Evolutionary conservation across 2,329 filamentous ascomycete species (phyloP).

Genomic region (Ceratocystis alfenasii): DNA sequence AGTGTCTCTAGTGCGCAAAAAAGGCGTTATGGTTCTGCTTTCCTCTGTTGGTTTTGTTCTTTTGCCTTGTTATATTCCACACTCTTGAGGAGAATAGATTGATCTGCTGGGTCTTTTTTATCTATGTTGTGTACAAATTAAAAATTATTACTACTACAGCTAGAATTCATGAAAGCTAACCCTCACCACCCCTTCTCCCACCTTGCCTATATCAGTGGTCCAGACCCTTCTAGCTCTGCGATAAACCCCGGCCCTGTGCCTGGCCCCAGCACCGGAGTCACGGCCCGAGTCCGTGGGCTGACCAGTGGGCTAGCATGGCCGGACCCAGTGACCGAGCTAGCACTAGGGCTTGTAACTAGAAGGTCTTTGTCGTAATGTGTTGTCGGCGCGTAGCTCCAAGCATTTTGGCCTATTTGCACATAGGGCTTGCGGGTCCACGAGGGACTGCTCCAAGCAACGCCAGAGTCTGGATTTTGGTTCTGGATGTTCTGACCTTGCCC

Average conservation of each 20-base stretch:
- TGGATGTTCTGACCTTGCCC: background rate
- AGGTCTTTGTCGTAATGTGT: conserved; percentile 7
- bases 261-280: conserved; percentile 4
- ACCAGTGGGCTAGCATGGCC: background rate
- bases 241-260: conserved; percentile 1
- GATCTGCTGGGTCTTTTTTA: background rate
- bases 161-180: background rate
- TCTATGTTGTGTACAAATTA: conserved; percentile 6
- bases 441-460: background rate
- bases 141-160: conserved; percentile 5
- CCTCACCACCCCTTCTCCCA: no score
- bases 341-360: background rate
- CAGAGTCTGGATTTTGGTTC: background rate
- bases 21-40: conserved; percentile 16
- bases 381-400: conserved; percentile 17
- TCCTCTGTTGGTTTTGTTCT: conserved; percentile 1
- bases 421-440: conserved; percentile 6
- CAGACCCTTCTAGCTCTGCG: conserved; percentile 16
- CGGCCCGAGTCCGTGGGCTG: conserved; percentile 10
- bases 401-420: conserved; percentile 9
- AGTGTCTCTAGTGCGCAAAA: conserved; percentile 11
- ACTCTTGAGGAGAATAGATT: background rate
- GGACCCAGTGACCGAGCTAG: background rate
- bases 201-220: conserved; percentile 7
- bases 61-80: background rate